Evolutionary conservation across 495 filamentous ascomycete genomes (phyloP), one percentile per base, ranked within the genome.

Genomic region (Aspergillus panamensis): DNA sequence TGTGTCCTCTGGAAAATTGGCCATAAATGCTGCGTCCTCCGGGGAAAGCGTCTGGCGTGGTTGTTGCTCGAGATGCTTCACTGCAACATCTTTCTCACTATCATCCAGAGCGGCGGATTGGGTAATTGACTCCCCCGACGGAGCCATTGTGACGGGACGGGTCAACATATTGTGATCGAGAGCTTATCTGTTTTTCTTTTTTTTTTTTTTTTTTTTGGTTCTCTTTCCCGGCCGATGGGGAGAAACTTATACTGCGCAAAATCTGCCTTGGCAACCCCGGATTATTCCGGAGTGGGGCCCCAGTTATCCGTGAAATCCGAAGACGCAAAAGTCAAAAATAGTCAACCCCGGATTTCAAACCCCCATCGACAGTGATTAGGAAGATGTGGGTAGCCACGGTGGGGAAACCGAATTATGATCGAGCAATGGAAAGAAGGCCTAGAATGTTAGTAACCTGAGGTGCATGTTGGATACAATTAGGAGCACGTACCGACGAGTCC

Each of bases 401-500:
- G 33, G 33, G 33, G 33, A 37, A 37, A 37, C 33, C 8, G 33
- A 37, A 37, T 37, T 37, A 7, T 9, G 8, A 37, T 37, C 33
- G 33, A 37, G 33, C 8, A 37, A 37, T 14, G 33, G 33, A 37
- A 37, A 37, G 33, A 37, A 37, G 33, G 33, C 33, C 33, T 37
- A 7, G 14, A 37, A 37, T 3, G 33, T 37, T 8, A 37, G 7
- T 37, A 37, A 14, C 14, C 33, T 10, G 33, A 37, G 14, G 33
- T 37, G 33, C 33, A 7, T 10, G 1, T 37, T 37, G 33, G 2
- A 37, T 37, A 37, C 33, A 37, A 14, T 37, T 37, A 37, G 33
- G 33, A 37, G 33, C 9, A 14, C 52, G 17, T 58, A 66, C 66
- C 49, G 63, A 62, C 35, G 61, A 63, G 54, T 68, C 63, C 20